Conservation (phyloP, 1,139 yeast species). For the Saccharomyces hybrid region DNA sequence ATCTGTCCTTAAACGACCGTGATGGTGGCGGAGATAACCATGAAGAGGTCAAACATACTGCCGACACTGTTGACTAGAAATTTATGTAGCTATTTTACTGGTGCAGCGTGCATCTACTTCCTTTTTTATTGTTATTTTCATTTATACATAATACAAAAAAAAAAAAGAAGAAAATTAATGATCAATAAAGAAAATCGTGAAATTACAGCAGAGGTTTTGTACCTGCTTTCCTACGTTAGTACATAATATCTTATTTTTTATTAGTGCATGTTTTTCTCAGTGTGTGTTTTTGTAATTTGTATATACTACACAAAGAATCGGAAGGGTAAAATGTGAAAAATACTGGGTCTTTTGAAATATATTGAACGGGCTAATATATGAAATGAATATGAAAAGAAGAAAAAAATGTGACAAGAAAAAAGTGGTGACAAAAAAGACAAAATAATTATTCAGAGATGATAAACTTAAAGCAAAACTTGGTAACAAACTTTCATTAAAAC, state of each 20-base stretch:
- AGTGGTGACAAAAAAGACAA: background rate
- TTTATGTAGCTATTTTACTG: background rate
- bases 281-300: background rate
- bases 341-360: background rate
- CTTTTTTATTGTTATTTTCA: background rate
- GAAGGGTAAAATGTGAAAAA: background rate
- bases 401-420: background rate
- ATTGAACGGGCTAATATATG: background rate
- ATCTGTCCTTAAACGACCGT: conserved; percentile 9
- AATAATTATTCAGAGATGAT: background rate
- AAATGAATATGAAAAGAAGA: background rate
- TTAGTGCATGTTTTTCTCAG: background rate
- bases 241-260: background rate
- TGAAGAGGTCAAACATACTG: conserved; percentile 16
- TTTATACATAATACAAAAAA: background rate
- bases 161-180: background rate
- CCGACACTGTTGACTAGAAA: conserved; percentile 32
- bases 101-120: background rate
- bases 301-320: background rate
- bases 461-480: background rate
- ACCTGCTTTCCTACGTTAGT: background rate
- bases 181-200: background rate
- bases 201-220: background rate
- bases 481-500: background rate
- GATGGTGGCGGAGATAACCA: conserved; percentile 9